Conservation (phyloP, 139 green algal genomes). For the Chlamydomonas applanata region DNA sequence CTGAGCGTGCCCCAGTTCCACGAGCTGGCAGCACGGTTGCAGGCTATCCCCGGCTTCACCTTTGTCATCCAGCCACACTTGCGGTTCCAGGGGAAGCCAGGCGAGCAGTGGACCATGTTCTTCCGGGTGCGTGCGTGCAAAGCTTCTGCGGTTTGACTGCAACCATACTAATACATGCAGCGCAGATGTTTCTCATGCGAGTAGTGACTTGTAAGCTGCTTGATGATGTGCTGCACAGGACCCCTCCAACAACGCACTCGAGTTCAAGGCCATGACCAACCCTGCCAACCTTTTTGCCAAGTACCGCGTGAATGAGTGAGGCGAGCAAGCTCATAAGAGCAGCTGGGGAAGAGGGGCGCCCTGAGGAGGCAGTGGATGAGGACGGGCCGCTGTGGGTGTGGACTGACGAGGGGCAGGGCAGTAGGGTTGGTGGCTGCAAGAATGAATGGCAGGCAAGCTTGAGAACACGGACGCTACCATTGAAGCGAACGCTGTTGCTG, state of each 20-base stretch:
- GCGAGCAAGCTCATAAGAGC: too few species aligned
- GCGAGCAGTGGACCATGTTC: conserved; percentile 44
- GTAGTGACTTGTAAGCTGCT: background rate
- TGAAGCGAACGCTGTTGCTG: too few species aligned
- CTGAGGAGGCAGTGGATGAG: too few species aligned
- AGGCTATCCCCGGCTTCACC: conserved; percentile 19
- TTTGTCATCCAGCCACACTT: conserved; percentile 85
- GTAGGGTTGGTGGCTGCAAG: too few species aligned
- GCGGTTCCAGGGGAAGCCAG: conserved; percentile 65
- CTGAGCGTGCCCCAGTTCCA: conserved; percentile 72
- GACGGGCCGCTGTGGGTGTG: too few species aligned
- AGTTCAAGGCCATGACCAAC: conserved; percentile 93
- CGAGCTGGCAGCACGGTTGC: conserved; percentile 56
- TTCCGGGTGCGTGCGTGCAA: conserved; percentile 3
- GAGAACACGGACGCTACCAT: too few species aligned
- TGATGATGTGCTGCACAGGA: conserved; percentile 40
- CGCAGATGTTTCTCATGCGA: too few species aligned
- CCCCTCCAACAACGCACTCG: conserved; percentile 76
- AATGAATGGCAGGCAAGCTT: too few species aligned
- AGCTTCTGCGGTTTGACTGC: background rate
- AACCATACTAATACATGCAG: background rate
- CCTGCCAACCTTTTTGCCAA: conserved; percentile 88
- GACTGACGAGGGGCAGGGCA: too few species aligned
- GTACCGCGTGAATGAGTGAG: conserved; percentile 45
- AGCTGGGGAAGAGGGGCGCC: too few species aligned